Conservation (phyloP, 139 green algal genomes). For the Raphidocelis subcapitata region DNA sequence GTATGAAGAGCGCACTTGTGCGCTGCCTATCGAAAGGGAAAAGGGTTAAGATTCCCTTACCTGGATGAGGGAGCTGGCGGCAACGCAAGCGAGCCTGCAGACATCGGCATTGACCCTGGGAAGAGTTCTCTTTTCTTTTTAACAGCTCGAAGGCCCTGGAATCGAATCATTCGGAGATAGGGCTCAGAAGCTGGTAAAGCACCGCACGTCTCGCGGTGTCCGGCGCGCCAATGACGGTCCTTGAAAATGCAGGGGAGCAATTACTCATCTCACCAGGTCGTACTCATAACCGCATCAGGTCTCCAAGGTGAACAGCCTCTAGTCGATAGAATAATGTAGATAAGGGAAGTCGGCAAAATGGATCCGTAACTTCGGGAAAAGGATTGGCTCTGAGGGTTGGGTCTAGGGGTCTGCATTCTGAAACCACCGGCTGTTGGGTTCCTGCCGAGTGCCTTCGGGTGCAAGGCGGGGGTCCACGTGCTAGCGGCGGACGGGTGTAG, state of each 20-base stretch:
- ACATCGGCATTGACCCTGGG: slow-evolving; percentile 80
- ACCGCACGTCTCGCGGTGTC: slow-evolving; percentile 83
- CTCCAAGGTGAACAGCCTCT: slow-evolving; percentile 97
- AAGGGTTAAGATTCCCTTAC: slow-evolving; percentile 95
- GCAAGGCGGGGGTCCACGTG: slow-evolving; percentile 64
- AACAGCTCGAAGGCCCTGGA: slow-evolving; percentile 84
- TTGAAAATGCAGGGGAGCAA: slow-evolving; percentile 86
- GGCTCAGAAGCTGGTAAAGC: slow-evolving; percentile 84
- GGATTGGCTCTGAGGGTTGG: slow-evolving; percentile 94
- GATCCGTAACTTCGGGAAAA: slow-evolving; percentile 96
- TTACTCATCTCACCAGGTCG: slow-evolving; percentile 78
- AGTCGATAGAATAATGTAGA: slow-evolving; percentile 95
- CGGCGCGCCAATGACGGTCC: slow-evolving; percentile 82
- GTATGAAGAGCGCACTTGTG: slow-evolving; percentile 79
- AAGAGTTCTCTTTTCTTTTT: slow-evolving; percentile 98
- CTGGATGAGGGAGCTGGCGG: slow-evolving; percentile 81
- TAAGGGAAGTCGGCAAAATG: slow-evolving; percentile 97
- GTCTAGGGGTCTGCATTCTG: slow-evolving; percentile 67
- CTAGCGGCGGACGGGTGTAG: slow-evolving; percentile 59
- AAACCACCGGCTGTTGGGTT: slow-evolving; percentile 61
- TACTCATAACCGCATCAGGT: slow-evolving; percentile 97
- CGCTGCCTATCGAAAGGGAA: slow-evolving; percentile 87
- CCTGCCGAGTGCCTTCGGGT: slow-evolving; percentile 64
- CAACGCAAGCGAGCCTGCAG: slow-evolving; percentile 82
- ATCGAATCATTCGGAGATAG: slow-evolving; percentile 90